Evolutionary conservation across 495 filamentous ascomycete species (phyloP), one percentile per base, ranked within the genome.

Genomic region (Tuber melanosporum): DNA sequence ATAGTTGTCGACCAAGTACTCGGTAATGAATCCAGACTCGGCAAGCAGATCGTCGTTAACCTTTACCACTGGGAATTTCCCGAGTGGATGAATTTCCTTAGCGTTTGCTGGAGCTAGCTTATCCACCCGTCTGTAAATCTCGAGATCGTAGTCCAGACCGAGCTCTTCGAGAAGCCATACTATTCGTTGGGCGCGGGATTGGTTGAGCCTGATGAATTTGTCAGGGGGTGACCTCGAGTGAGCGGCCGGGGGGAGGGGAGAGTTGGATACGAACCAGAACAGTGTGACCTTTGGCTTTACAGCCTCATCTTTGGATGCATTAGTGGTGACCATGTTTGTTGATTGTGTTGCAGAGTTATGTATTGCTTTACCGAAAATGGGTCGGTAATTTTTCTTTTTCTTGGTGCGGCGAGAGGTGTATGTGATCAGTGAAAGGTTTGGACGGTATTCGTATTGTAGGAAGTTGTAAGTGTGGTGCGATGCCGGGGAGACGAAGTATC

Each of bases 91-190:
- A 32, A 97, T 84, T 62, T 92, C 84, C 82, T 92, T 91, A 45
- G 75, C 74, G 36, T 96, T 87, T 76, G 91, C 91, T 0, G 93
- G 93, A 0, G 94, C 94, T 12, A 91, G 84, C 84, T 86, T 85
- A 47, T 85, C 79, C 41, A 85, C 83, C 57, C 94, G 91, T 77
- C 91, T 90, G 88, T 90, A 95, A 71, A 88, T 88, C 79, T 93
- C 89, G 73, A 97, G 84, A 73, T 92, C 88, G 85, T 95, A 97
- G 71, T 90, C 85, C 43, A 97, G 73, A n/a, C 89, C 86, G 73
- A 95, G 89, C 79, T 95, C 94, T 84, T 95, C 92, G 72, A 97
- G 89, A 62, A 98, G 90, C 93, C 93, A 97, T 69, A 95, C 87
- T 78, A 97, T 92, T 71, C 93, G 91, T 77, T 97, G 93, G 73